phyloP scores from a whole-genome alignment of 2,329 filamentous ascomycete genomes.

The Colletotrichum sidae region DNA sequence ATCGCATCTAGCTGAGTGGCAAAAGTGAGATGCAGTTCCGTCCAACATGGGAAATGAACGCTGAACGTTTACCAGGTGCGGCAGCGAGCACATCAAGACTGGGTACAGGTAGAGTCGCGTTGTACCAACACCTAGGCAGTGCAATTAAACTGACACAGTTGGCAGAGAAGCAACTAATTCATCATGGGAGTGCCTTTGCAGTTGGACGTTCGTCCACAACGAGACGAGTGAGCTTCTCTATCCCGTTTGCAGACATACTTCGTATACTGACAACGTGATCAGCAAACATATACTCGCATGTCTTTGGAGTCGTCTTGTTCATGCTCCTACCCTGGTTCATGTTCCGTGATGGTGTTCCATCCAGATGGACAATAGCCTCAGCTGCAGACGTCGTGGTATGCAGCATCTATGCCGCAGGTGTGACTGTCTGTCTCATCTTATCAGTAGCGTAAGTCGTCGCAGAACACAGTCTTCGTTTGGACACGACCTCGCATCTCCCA shows the following conservation, averaged over 20 bases:
- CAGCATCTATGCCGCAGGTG: constrained; percentile 55
- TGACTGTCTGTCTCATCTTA: constrained; percentile 57
- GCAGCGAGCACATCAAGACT: constrained; percentile 28
- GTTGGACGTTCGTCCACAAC: constrained; percentile 31
- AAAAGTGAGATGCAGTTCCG: constrained; percentile 12
- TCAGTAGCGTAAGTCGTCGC: constrained; percentile 52
- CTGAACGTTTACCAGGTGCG: not conserved
- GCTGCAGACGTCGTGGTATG: constrained; percentile 54
- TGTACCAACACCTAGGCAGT: not conserved
- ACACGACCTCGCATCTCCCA: not conserved
- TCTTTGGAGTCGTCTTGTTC: constrained; percentile 55
- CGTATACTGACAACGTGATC: not conserved
- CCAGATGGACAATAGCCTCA: constrained; percentile 50
- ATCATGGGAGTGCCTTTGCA: constrained; percentile 2
- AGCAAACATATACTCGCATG: constrained; percentile 62
- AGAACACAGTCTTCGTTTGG: no score
- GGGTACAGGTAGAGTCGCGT: constrained; percentile 23
- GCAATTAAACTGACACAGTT: not conserved
- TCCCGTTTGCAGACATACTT: not conserved
- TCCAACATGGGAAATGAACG: not conserved
- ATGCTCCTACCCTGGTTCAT: constrained; percentile 49
- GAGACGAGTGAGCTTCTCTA: constrained; percentile 8
- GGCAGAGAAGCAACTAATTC: constrained; percentile 20
- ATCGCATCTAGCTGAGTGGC: constrained; percentile 14
- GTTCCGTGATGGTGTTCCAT: constrained; percentile 49